Conservation (phyloP, 495 filamentous ascomycete genomes). For the Hypoxylon cercidicola region DNA sequence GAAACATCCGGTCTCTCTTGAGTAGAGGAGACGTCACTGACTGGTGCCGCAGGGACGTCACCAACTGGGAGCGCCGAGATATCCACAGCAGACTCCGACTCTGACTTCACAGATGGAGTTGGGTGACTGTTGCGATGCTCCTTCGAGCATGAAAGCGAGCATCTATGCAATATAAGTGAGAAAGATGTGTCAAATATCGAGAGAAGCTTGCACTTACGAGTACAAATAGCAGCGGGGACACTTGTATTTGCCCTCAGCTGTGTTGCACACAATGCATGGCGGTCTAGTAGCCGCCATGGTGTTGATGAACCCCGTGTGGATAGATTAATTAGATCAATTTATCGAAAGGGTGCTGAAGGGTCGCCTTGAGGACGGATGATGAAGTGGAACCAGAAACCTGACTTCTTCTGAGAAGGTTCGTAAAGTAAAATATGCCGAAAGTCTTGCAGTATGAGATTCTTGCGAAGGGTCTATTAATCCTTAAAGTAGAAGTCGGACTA, state of each 20-base stretch:
- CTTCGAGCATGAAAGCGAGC: slow-evolving; percentile 74
- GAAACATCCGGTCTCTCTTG: not conserved
- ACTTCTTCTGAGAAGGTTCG: too few species aligned
- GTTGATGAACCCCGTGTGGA: not conserved
- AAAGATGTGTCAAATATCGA: not conserved
- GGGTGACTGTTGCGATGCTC: slow-evolving; percentile 63
- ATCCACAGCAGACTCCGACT: too few species aligned
- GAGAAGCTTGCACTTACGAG: slow-evolving; percentile 59
- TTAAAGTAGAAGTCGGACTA: too few species aligned
- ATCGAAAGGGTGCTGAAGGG: too few species aligned
- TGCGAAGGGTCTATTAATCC: too few species aligned
- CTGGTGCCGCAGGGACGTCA: not conserved
- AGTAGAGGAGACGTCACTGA: not conserved
- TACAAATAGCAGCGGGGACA: slow-evolving; percentile 67
- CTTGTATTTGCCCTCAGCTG: slow-evolving; percentile 67
- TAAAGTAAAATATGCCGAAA: too few species aligned
- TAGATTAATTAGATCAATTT: too few species aligned
- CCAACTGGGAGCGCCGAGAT: too few species aligned
- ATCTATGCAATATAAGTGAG: slow-evolving; percentile 57
- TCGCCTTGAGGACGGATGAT: too few species aligned
- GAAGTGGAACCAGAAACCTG: too few species aligned
- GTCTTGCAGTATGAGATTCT: too few species aligned
- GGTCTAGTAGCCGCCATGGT: slow-evolving; percentile 34
- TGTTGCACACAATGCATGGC: slow-evolving; percentile 65
- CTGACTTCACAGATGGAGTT: not conserved